These are phyloP conservation scores for Prototheca stagnorum DNA, from an alignment of 163 green algal genomes.

Conservation along the genomic window DNA sequence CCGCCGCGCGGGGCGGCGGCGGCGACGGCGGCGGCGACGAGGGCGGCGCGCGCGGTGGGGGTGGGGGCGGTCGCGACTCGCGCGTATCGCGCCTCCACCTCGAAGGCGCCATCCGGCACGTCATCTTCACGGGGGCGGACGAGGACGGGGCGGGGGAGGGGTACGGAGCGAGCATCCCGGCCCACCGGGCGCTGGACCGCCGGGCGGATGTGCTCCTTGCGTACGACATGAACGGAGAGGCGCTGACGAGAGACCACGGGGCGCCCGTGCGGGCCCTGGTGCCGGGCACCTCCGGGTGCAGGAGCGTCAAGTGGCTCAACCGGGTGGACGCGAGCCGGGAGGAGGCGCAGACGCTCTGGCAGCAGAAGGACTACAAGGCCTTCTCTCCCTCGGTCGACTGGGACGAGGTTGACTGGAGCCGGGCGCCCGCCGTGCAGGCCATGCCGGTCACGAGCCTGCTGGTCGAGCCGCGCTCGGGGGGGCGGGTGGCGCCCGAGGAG, in stretches of 20 bases:
- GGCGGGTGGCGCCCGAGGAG: slow-evolving; percentile 20
- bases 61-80: neutral
- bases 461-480: slow-evolving; percentile 30
- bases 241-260: slow-evolving; percentile 60
- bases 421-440: slow-evolving; percentile 53
- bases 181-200: slow-evolving; percentile 34
- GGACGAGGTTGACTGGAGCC: slow-evolving; percentile 56
- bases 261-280: slow-evolving; percentile 60
- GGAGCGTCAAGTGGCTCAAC: slow-evolving; percentile 66
- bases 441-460: slow-evolving; percentile 53
- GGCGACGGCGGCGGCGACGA: slow-evolving; percentile 5
- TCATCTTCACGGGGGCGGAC: slow-evolving; percentile 24
- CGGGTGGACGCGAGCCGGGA: slow-evolving; percentile 37
- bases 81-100: too few species aligned
- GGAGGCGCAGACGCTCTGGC: slow-evolving; percentile 58
- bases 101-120: neutral
- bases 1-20: slow-evolving; percentile 26
- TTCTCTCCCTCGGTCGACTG: slow-evolving; percentile 57
- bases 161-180: slow-evolving; percentile 58
- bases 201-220: slow-evolving; percentile 63
- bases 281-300: slow-evolving; percentile 50
- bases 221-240: slow-evolving; percentile 80
- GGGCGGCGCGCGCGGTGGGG: slow-evolving; percentile 5
- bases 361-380: slow-evolving; percentile 72
- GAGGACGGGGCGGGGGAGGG: slow-evolving; percentile 30